Base-by-base conservation (phyloP, 495 filamentous ascomycete species). In the Aspergillus egyptiacus region DNA sequence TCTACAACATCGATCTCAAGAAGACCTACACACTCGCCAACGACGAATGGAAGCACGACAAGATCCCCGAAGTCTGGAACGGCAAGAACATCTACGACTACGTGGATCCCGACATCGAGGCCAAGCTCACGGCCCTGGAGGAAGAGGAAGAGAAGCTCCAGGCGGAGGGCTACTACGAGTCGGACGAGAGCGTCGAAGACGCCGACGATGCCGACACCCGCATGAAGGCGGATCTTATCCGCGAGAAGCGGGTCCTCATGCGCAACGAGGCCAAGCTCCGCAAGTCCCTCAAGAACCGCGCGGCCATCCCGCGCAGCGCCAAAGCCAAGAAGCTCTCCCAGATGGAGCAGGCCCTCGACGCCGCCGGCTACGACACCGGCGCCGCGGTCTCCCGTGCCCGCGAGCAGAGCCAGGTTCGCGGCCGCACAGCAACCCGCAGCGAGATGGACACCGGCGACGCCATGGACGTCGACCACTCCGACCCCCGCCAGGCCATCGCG, bases 1-100 rank as follows among this genome's bases (percentile, higher is more conserved):
- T 97, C 35, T 98, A 85, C 79, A 96, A 86, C 67, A 78, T 97
- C 55, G 86, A 96, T 53, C 74, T 97, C 55, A 85, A 86, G 66
- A 82, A 85, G 57, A 84, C 91, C 54, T 98, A 95, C 68, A 65
- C 86, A 2, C 78, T 96, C 43, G 89, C 83, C 15, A 75, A 95
- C 59, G 78, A 83, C 19, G 86, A 93, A 13, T 96, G 91, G 93
- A 95, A 94, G 64, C 77, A 95, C 61, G 93, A 98, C 72, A 91
- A 86, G 68, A 84, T 96, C 10, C 94, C 94, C 20, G 94, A 98
- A 65, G 74, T 91, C 32, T 84, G 86, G 70, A 82, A 96, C 57
- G 93, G 93, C 62, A 88, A 87, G 75, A 97, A 98, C 68, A 87
- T 98, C 25, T 89, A 88, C 73, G 93, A 98, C 64, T 98, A 85